Evolutionary conservation across 2,329 filamentous ascomycete genomes (phyloP).

Genomic region (Fusarium sp.): DNA sequence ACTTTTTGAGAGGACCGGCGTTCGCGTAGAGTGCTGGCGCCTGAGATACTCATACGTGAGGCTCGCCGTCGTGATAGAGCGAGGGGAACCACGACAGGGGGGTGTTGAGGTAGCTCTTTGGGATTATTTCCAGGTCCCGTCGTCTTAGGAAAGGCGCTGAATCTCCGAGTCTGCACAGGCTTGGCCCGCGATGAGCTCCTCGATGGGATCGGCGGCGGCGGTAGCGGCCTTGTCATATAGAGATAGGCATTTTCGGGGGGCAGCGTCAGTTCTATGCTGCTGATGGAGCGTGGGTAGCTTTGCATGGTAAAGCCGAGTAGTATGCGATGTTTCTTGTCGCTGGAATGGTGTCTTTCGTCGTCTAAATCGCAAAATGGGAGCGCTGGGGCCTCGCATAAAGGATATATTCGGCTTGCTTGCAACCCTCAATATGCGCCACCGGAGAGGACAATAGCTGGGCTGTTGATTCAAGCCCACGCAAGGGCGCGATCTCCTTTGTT

Average conservation of each 20-base stretch:
- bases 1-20: constrained; percentile 51
- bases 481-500: constrained; percentile 25
- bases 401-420: constrained; percentile 19
- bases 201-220: constrained; percentile 31
- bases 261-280: constrained; percentile 30
- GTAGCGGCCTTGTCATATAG: constrained; percentile 37
- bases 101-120: constrained; percentile 26
- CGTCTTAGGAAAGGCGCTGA: constrained; percentile 32
- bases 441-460: constrained; percentile 18
- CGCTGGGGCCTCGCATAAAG: constrained; percentile 22
- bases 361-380: constrained; percentile 14
- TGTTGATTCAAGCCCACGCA: constrained; percentile 16
- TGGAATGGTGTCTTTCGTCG: background rate
- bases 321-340: constrained; percentile 2
- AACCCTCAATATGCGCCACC: constrained; percentile 19
- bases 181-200: constrained; percentile 20
- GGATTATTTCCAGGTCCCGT: constrained; percentile 35
- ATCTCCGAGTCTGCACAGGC: constrained; percentile 10
- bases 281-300: constrained; percentile 25
- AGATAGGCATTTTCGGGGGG: constrained; percentile 39
- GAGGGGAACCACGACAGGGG: constrained; percentile 18
- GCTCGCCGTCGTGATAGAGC: constrained; percentile 29
- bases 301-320: constrained; percentile 21
- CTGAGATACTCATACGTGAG: constrained; percentile 34
- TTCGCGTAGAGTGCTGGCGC: constrained; percentile 29